Base-by-base conservation (phyloP, 2,329 filamentous ascomycete species). In the Penicillium sp. region DNA sequence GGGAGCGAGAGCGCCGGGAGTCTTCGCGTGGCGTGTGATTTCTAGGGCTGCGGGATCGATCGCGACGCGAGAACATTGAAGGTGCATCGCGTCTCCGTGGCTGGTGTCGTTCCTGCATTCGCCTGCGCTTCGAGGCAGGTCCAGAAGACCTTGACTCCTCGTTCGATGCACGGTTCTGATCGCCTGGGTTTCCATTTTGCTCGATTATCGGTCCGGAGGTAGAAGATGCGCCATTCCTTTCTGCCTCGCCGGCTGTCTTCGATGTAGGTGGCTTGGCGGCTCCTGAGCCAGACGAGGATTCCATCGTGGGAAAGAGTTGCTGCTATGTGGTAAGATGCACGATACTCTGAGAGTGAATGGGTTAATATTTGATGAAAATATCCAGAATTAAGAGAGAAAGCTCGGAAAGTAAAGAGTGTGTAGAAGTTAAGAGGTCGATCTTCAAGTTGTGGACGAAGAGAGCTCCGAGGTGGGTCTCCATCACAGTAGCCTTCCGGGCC, bases 31-130 rank as follows among this genome's bases (percentile, higher is more conserved):
- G 43, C 18, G 49, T 32, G 27, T 44, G 35, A 48, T 47, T 49
- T 37, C 27, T 50, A 52, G 60, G 53, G 50, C 63, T 60, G 45
- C 61, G 56, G 13, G 61, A 64, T 12, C 63, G 63, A 39, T 73
- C 69, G 23, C 71, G 69, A 32, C 70, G 68, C 3, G 71, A 68
- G 54, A 70, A 74, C 1, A 65, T 66, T 1, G 69, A 69, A 25
- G 68, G 65, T 38, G 66, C 62, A n/a, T 63, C 64, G 24, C 67
- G 65, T 53, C 65, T 69, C 47, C 67, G 66, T 35, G 65, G 67
- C 55, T 70, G 68, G 49, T 67, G 60, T 18, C 70, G 65, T 53
- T 73, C 70, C 48, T 73, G 66, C 40, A 69, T 54, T 33, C 70
- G 67, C 49, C 65, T 70, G 50, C 70, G 69, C 51, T 70, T 73